Percentiles rank a stretch among this genome's conserved stretches.
phyloP scores from a whole-genome alignment of 768 basidiomycete species.

The Tylopilus plumbeoviolaceoides region DNA sequence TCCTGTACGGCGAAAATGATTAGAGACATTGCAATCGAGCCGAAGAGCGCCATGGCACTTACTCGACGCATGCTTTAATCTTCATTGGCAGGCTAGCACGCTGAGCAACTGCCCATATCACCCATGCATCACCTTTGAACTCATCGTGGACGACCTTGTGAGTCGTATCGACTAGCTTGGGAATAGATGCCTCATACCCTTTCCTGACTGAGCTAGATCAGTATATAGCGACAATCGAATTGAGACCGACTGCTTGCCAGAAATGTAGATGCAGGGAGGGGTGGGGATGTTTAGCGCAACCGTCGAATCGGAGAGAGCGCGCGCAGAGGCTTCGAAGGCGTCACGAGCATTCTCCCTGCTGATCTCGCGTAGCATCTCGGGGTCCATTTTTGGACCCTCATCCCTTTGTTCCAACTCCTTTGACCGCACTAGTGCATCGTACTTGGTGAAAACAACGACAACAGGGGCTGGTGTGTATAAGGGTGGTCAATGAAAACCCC shows the following conservation, averaged over 20 bases:
- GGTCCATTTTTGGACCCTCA: not conserved
- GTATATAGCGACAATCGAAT: too few relatives aligned
- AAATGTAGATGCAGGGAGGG: not conserved
- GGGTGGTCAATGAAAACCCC: too few relatives aligned
- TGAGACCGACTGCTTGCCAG: not conserved
- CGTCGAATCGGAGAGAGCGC: not conserved
- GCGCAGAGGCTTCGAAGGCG: not conserved
- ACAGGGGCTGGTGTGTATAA: not conserved
- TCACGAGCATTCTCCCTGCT: not conserved
- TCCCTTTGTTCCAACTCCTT: not conserved
- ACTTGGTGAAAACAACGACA: slow-evolving; percentile 8
- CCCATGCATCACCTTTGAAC: slow-evolving; percentile 7
- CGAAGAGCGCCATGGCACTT: not conserved
- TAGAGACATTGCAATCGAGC: not conserved
- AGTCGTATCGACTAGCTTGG: not conserved
- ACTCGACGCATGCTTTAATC: slow-evolving; percentile 7
- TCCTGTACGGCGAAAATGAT: not conserved
- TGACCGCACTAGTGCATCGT: slow-evolving; percentile 1
- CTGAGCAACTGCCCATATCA: slow-evolving; percentile 4
- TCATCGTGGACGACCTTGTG: not conserved
- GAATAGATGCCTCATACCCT: not conserved
- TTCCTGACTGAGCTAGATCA: not conserved
- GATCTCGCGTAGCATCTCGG: not conserved
- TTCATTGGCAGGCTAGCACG: slow-evolving; percentile 2
- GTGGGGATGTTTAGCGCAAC: not conserved